A percentile compares a stretch with the other conserved stretches of the same genome.
Conservation (phyloP, 1,284 basidiomycete genomes). For the Ganoderma meredithae region DNA sequence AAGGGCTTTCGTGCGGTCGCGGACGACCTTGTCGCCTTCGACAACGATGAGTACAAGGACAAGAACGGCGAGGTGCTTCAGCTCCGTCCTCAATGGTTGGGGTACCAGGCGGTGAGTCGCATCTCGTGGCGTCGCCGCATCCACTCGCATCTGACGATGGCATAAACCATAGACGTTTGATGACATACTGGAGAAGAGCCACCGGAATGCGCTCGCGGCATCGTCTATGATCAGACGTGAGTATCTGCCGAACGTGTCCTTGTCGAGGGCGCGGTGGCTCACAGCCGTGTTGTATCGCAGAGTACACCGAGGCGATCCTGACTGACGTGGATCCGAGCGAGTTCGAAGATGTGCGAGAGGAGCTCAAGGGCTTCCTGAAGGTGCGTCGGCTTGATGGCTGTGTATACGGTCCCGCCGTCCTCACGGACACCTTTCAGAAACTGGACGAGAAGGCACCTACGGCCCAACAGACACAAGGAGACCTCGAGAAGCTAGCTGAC, state of each 20-base stretch:
- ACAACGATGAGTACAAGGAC: not conserved
- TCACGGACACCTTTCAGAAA: not conserved
- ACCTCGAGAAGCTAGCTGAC: conserved; percentile 12
- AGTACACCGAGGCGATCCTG: conserved; percentile 15
- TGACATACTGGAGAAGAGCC: conserved; percentile 9
- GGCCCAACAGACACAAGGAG: conserved; percentile 6
- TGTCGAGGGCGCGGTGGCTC: not conserved
- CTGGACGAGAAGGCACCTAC: conserved; percentile 12
- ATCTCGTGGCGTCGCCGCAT: not conserved
- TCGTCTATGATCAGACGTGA: conserved; percentile 19
- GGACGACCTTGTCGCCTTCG: not conserved
- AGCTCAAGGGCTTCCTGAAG: conserved; percentile 10
- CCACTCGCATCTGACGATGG: not conserved
- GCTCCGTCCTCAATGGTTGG: conserved; percentile 3
- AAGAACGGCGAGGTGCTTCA: conserved; percentile 1
- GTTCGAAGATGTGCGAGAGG: conserved; percentile 4
- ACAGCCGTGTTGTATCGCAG: not conserved
- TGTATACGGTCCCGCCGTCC: not conserved
- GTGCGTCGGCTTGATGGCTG: not conserved
- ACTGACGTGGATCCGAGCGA: conserved; percentile 11
- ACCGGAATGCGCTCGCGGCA: conserved; percentile 13
- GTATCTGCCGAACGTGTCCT: not conserved
- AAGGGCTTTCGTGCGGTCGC: not conserved
- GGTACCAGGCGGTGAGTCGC: not conserved
- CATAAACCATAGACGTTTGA: conserved; percentile 7